phyloP scores from a whole-genome alignment of 1,139 yeast genomes.

The Trichomonascaceae sp. region DNA sequence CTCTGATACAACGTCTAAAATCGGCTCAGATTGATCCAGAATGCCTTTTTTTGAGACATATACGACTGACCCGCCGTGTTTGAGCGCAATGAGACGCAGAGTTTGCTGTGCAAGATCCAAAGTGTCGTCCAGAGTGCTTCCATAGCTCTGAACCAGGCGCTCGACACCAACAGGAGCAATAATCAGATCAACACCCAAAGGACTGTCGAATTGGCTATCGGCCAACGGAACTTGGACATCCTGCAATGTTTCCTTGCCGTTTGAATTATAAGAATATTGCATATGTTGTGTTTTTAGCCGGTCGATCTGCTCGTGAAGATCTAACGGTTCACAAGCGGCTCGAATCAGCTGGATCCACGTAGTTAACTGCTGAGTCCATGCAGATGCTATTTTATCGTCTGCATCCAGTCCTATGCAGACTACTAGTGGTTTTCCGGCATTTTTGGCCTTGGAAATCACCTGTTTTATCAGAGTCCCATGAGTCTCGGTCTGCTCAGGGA shows the following conservation, averaged over 20 bases:
- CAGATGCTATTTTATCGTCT: slow-evolving; percentile 16
- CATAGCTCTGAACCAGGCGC: slow-evolving; percentile 11
- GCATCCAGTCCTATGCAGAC: slow-evolving; percentile 24
- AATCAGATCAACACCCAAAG: slow-evolving; percentile 30
- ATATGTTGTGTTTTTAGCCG: slow-evolving; percentile 18
- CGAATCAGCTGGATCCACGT: slow-evolving; percentile 21
- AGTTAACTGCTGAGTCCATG: slow-evolving; percentile 21
- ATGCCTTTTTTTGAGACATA: slow-evolving; percentile 14
- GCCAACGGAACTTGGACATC: slow-evolving; percentile 29
- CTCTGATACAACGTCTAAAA: slow-evolving; percentile 21
- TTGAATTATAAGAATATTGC: slow-evolving; percentile 15
- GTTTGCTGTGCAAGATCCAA: slow-evolving; percentile 49
- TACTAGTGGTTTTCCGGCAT: slow-evolving; percentile 10
- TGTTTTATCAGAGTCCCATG: slow-evolving; percentile 6
- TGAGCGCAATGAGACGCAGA: slow-evolving; percentile 44
- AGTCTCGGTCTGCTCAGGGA: slow-evolving; percentile 3
- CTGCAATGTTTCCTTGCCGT: slow-evolving; percentile 1
- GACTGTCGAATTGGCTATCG: slow-evolving; percentile 30
- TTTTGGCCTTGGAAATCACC: slow-evolving; percentile 5
- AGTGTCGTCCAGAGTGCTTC: slow-evolving; percentile 21
- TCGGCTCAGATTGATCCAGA: slow-evolving; percentile 8
- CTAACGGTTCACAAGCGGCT: slow-evolving; percentile 12
- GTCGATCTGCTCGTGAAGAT: slow-evolving; percentile 10
- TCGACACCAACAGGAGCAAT: slow-evolving; percentile 26
- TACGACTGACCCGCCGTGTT: slow-evolving; percentile 35